A percentile compares a stretch with the other conserved stretches of the same genome.
Conservation (phyloP, 805 yeast species). For the Priceomyces castillae region DNA sequence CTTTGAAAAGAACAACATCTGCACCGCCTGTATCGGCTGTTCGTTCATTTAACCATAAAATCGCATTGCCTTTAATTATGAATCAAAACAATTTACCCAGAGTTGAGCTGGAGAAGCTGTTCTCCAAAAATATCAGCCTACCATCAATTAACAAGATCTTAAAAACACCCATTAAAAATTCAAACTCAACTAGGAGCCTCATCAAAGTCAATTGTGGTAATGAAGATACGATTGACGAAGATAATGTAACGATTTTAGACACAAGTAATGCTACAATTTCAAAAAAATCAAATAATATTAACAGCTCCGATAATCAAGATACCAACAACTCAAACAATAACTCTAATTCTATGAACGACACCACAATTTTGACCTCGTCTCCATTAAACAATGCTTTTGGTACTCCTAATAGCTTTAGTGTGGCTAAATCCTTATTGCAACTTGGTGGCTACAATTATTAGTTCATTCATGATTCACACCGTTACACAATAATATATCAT, state of each 20-base stretch:
- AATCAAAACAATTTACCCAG: conserved; percentile 4
- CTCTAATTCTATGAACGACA: conserved; percentile 6
- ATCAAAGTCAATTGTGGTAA: conserved; percentile 13
- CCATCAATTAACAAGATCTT: conserved; percentile 45
- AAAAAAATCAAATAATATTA: conserved; percentile 4
- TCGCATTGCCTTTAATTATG: neutral
- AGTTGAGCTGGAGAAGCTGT: conserved; percentile 1
- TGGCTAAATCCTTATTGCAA: conserved; percentile 45
- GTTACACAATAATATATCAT: neutral
- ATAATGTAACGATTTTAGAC: conserved; percentile 9
- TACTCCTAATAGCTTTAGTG: conserved; percentile 46
- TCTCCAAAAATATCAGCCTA: conserved; percentile 13
- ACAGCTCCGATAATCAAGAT: conserved; percentile 5
- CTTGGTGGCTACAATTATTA: conserved; percentile 25
- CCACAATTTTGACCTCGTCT: conserved; percentile 29
- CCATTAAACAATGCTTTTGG: conserved; percentile 35
- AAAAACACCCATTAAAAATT: conserved; percentile 41
- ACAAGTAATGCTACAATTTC: conserved; percentile 6
- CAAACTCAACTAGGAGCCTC: conserved; percentile 23
- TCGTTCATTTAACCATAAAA: conserved; percentile 1
- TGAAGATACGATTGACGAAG: conserved; percentile 22
- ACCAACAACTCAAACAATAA: conserved; percentile 5
- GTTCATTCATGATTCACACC: neutral
- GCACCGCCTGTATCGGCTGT: conserved; percentile 1
- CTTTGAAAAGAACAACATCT: conserved; percentile 2